A percentile compares a stretch with the other conserved stretches of the same genome.
Evolutionary conservation across 495 filamentous ascomycete genomes (phyloP).

Genomic region (Choiromyces venosus): DNA sequence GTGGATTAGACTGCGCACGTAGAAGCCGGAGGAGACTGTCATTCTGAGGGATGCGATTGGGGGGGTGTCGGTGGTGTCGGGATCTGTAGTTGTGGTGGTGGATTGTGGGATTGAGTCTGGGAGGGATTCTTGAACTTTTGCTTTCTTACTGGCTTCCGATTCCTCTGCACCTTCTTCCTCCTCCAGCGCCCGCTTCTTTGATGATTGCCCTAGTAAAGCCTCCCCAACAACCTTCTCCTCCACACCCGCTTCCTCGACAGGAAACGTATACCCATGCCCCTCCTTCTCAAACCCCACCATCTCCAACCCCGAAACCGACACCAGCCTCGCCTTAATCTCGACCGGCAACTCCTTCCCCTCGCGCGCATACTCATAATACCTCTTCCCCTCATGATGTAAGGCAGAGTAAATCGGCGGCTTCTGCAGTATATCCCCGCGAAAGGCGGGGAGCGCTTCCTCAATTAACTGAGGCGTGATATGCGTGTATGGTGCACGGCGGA

Average conservation of each 20-base stretch:
- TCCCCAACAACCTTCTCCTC: constrained; percentile 69
- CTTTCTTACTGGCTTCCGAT: constrained; percentile 21
- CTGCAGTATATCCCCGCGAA: constrained; percentile 84
- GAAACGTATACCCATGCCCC: constrained; percentile 56
- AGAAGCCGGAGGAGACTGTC: constrained; percentile 94
- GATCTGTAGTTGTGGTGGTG: constrained; percentile 35
- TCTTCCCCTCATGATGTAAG: constrained; percentile 81
- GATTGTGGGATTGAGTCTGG: constrained; percentile 44
- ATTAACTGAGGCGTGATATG: constrained; percentile 73
- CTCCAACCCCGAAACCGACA: constrained; percentile 69
- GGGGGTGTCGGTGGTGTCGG: constrained; percentile 43
- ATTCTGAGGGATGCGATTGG: constrained; percentile 70
- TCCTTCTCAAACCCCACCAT: constrained; percentile 76
- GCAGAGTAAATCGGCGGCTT: constrained; percentile 89
- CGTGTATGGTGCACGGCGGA: constrained; percentile 64
- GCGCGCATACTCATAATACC: constrained; percentile 89
- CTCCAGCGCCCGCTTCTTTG: constrained; percentile 26
- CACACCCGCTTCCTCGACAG: constrained; percentile 63
- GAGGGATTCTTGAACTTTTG: constrained; percentile 16
- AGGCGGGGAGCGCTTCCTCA: constrained; percentile 66
- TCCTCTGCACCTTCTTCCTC: constrained; percentile 5
- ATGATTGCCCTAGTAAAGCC: constrained; percentile 61
- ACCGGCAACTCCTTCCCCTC: constrained; percentile 76
- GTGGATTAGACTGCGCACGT: constrained; percentile 87
- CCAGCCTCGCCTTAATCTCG: constrained; percentile 73